Evolutionary conservation across 176 grass and related monocot genomes (phyloP).

Genomic region (Chrysopogon serrulatus): DNA sequence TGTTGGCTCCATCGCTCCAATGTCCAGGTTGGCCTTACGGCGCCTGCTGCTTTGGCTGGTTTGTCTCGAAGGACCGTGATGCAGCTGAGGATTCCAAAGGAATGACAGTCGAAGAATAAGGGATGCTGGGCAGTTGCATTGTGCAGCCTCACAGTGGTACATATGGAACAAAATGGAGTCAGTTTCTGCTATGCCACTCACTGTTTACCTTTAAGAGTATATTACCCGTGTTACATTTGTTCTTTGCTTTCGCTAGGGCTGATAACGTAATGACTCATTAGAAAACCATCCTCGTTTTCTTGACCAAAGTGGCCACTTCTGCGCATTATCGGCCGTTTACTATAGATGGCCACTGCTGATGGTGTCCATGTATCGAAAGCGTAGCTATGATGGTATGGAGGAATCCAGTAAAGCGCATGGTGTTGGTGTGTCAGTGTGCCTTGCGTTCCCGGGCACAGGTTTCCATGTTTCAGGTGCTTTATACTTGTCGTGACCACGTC

Average conservation of each 20-base stretch:
- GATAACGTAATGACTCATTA: not conserved
- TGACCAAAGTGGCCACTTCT: not conserved
- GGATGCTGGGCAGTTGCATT: not conserved
- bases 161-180: constrained; percentile 4
- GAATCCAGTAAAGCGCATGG: not conserved
- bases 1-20: not conserved
- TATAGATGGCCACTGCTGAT: not conserved
- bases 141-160: constrained; percentile 7
- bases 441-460: not conserved
- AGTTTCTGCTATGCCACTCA: not conserved
- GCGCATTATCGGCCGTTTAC: not conserved
- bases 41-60: constrained; percentile 7
- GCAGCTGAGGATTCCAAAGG: not conserved
- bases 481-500: constrained; percentile 25
- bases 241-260: not conserved
- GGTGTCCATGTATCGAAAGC: not conserved
- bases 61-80: not conserved
- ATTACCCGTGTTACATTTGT: constrained; percentile 11
- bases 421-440: not conserved
- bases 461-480: not conserved
- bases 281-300: not conserved
- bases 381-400: not conserved
- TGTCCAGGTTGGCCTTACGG: not conserved
- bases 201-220: not conserved
- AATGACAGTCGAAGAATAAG: constrained; percentile 30